Evolutionary conservation across 352 stramenopile genomes (phyloP).

Genomic region (Pythium insidiosum): DNA sequence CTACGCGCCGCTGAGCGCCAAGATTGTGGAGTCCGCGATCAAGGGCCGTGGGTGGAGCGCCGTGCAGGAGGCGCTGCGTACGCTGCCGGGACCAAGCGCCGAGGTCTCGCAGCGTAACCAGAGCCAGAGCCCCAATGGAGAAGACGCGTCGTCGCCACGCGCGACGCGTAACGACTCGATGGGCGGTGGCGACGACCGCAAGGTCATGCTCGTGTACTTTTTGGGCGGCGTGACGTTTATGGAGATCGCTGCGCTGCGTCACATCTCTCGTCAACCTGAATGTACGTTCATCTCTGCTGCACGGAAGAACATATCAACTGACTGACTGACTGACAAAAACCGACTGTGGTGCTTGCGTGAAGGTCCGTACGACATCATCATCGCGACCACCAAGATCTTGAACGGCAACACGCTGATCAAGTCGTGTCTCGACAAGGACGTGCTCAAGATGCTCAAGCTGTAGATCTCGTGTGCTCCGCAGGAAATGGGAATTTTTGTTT

Average conservation of each 20-base stretch:
- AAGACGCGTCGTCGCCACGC: slow-evolving; percentile 13
- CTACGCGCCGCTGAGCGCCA: slow-evolving; percentile 91
- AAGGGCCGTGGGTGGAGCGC: slow-evolving; percentile 69
- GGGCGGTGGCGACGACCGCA: slow-evolving; percentile 70
- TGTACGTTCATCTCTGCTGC: slow-evolving; percentile 65
- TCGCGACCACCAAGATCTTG: slow-evolving; percentile 91
- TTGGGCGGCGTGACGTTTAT: slow-evolving; percentile 95
- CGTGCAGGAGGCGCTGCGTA: slow-evolving; percentile 76
- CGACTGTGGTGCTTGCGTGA: background rate
- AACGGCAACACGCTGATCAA: slow-evolving; percentile 83
- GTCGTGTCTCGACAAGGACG: slow-evolving; percentile 81
- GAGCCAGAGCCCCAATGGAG: slow-evolving; percentile 17
- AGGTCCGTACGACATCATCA: slow-evolving; percentile 90
- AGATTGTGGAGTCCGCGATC: slow-evolving; percentile 88
- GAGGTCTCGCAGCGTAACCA: slow-evolving; percentile 63
- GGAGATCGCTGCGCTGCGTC: slow-evolving; percentile 94
- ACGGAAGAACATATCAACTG: too few relatives aligned
- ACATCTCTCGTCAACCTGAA: slow-evolving; percentile 87
- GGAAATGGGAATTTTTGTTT: too few relatives aligned
- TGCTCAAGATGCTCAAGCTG: slow-evolving; percentile 67
- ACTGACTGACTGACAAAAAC: background rate
- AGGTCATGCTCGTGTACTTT: slow-evolving; percentile 95
- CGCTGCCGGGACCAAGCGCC: slow-evolving; percentile 69
- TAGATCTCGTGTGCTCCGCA: slow-evolving; percentile 18
- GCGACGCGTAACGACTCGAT: slow-evolving; percentile 53